Percentiles rank a stretch among this genome's conserved stretches.
These are phyloP conservation scores for Passiflora organensis DNA, from an alignment of 345 rosid species.

Conservation along the genomic window DNA sequence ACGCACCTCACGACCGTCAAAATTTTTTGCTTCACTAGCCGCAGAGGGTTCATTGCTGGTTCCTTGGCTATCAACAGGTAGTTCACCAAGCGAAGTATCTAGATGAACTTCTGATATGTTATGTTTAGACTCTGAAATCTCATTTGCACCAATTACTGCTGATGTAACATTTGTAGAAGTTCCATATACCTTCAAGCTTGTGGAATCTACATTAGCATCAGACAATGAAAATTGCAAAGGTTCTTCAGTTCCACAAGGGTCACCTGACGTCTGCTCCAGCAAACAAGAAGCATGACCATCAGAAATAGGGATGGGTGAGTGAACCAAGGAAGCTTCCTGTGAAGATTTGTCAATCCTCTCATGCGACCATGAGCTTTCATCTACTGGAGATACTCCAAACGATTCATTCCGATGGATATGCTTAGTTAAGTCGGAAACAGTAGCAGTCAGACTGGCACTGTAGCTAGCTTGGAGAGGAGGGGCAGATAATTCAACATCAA, in stretches of 20 bases:
- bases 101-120: slow-evolving; percentile 24
- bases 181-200: slow-evolving; percentile 14
- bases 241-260: slow-evolving; percentile 27
- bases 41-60: slow-evolving; percentile 27
- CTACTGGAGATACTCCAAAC: slow-evolving; percentile 22
- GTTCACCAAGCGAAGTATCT: slow-evolving; percentile 18
- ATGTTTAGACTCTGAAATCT: slow-evolving; percentile 20
- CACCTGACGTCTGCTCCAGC: slow-evolving; percentile 27
- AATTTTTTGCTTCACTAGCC: slow-evolving; percentile 36
- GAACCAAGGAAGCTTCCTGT: slow-evolving; percentile 22
- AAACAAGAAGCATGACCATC: slow-evolving; percentile 21
- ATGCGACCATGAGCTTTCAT: slow-evolving; percentile 30
- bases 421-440: slow-evolving; percentile 30
- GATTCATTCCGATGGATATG: slow-evolving; percentile 36
- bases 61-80: slow-evolving; percentile 32
- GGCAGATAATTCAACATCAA: slow-evolving; percentile 37
- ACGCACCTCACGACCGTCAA: slow-evolving; percentile 50
- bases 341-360: slow-evolving; percentile 30
- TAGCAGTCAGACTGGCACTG: slow-evolving; percentile 31
- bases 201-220: slow-evolving; percentile 16
- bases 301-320: slow-evolving; percentile 26
- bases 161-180: slow-evolving; percentile 18
- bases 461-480: slow-evolving; percentile 53
- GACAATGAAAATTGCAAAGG: slow-evolving; percentile 9
- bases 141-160: slow-evolving; percentile 26